Conservation (phyloP, 2,329 filamentous ascomycete genomes). For the Colletotrichum sp. region DNA sequence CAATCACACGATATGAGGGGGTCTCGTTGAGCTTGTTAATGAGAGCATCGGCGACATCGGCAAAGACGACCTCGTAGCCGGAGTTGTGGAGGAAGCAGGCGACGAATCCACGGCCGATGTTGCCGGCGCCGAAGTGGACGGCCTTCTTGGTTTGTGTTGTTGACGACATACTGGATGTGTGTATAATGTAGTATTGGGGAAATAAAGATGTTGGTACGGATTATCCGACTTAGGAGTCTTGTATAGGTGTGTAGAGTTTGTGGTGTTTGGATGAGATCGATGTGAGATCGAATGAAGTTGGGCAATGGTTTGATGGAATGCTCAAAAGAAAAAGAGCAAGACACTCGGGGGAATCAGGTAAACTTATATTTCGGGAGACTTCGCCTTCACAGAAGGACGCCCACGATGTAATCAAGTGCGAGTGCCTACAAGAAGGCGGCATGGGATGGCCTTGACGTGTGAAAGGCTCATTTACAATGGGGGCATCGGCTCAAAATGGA, state of each 20-base stretch:
- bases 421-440: not conserved
- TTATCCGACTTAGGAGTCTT: not conserved
- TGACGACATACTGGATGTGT: constrained; percentile 42
- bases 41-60: constrained; percentile 87
- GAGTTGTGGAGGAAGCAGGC: constrained; percentile 94
- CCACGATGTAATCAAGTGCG: constrained; percentile 14
- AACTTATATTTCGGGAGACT: constrained; percentile 8
- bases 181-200: not conserved
- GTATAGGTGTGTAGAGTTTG: not conserved
- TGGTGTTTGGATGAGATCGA: not conserved
- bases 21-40: constrained; percentile 80
- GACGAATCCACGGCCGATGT: constrained; percentile 86
- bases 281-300: not conserved
- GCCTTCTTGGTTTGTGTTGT: constrained; percentile 61
- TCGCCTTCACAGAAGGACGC: constrained; percentile 14
- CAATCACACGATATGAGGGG: constrained; percentile 87
- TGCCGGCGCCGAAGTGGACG: constrained; percentile 86
- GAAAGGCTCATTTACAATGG: constrained; percentile 19
- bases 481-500: constrained; percentile 7
- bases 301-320: not conserved
- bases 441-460: constrained; percentile 19
- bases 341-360: not conserved
- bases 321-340: fast-evolving
- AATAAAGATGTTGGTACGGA: not conserved
- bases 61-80: constrained; percentile 94